Conservation (phyloP, 73 alveolate genomes). For the Symbiodinium natans region DNA sequence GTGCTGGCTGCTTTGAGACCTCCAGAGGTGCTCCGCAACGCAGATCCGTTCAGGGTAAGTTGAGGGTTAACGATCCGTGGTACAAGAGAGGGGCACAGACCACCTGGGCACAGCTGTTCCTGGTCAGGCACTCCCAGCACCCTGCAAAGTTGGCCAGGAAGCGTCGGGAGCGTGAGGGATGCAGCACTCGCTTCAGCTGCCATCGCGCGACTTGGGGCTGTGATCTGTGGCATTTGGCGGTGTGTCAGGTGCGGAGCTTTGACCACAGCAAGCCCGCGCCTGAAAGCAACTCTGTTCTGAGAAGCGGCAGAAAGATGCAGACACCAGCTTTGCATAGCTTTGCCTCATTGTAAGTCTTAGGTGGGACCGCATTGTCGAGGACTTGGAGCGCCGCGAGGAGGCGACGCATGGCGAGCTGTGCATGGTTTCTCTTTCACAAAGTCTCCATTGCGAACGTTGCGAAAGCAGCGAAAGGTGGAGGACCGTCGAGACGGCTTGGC, state of each 20-base stretch:
- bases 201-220: too few relatives aligned
- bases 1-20: too few relatives aligned
- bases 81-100: too few relatives aligned
- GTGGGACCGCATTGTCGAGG: slow-evolving; percentile 83
- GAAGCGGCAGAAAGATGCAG: too few relatives aligned
- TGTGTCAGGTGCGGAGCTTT: background rate
- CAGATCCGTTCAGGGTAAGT: too few relatives aligned
- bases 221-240: too few relatives aligned
- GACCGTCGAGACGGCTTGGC: slow-evolving; percentile 38
- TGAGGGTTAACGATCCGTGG: too few relatives aligned
- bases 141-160: background rate
- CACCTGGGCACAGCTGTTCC: too few relatives aligned
- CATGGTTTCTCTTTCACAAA: background rate
- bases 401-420: background rate
- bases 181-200: background rate
- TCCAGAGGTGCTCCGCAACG: too few relatives aligned
- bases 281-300: too few relatives aligned
- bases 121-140: too few relatives aligned
- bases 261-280: background rate
- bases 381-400: slow-evolving; percentile 65
- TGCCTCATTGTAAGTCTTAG: background rate
- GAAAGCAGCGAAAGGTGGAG: slow-evolving; percentile 25
- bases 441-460: background rate
- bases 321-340: too few relatives aligned
- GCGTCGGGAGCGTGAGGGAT: background rate